Evolutionary conservation across 306 rosid species (phyloP).

Genomic region (Myrica gale): DNA sequence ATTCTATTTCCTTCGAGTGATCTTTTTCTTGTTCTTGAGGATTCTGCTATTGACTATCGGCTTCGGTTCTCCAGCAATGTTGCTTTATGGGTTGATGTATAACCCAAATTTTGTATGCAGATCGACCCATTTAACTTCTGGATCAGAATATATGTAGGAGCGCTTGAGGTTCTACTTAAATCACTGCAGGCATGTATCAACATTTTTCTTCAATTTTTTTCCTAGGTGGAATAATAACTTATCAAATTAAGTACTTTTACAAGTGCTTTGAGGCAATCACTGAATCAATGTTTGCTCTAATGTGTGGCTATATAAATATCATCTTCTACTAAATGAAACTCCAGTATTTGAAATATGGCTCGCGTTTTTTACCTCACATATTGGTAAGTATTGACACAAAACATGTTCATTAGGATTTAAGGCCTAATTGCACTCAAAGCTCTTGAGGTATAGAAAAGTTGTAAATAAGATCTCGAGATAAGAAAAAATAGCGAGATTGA

Average conservation of each 20-base stretch:
- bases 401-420: no score
- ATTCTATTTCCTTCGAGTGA: background rate
- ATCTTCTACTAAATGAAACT: no score
- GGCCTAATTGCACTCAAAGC: no score
- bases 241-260: background rate
- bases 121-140: background rate
- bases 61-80: no score
- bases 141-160: background rate
- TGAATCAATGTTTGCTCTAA: no score
- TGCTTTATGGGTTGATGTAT: slow-evolving; percentile 19
- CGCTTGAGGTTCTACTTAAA: slow-evolving; percentile 10
- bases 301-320: no score
- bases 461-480: no score
- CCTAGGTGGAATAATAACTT: background rate
- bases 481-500: no score
- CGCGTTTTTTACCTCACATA: no score
- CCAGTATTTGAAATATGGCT: no score
- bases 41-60: background rate
- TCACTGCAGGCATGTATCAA: background rate
- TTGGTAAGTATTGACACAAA: no score
- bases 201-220: background rate
- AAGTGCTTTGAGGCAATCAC: background rate
- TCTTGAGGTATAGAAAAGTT: no score
- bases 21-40: background rate
- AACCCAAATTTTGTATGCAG: slow-evolving; percentile 46